These are phyloP conservation scores for Rosa hybrid DNA, from an alignment of 331 rosid genomes.

Conservation along the genomic window DNA sequence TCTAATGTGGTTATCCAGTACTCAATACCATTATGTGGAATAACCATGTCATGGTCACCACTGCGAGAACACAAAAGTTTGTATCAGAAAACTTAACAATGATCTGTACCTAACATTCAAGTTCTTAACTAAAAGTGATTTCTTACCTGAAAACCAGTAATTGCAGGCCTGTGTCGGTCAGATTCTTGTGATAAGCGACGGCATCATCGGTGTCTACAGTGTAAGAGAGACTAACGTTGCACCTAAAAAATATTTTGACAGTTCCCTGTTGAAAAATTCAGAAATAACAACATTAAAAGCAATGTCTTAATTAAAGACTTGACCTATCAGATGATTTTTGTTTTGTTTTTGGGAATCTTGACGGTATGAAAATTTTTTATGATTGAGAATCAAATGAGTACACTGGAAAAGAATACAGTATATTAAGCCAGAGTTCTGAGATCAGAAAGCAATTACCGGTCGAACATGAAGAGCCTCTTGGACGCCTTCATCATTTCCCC, in stretches of 20 bases:
- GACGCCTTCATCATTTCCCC: slow-evolving; percentile 24
- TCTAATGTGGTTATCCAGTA: slow-evolving; percentile 32
- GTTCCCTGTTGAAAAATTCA: slow-evolving; percentile 23
- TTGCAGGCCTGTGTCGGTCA: slow-evolving; percentile 18
- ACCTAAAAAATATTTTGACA: slow-evolving; percentile 24
- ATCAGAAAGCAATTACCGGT: slow-evolving; percentile 10
- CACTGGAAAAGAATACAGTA: not conserved
- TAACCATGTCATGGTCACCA: slow-evolving; percentile 41
- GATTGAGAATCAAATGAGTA: not conserved
- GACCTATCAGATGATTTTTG: not conserved
- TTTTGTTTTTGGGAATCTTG: not conserved
- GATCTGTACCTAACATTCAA: not conserved
- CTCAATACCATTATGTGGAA: slow-evolving; percentile 22
- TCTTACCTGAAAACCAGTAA: slow-evolving; percentile 27
- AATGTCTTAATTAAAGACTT: not conserved
- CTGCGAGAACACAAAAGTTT: not conserved
- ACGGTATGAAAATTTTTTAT: not conserved
- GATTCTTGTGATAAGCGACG: slow-evolving; percentile 23
- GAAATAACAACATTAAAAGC: not conserved
- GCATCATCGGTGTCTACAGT: not conserved
- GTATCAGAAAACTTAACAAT: not conserved
- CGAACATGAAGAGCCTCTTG: slow-evolving; percentile 27
- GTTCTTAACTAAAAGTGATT: not conserved
- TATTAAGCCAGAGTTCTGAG: not conserved
- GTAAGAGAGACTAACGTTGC: slow-evolving; percentile 11